Conservation (phyloP, 257 asterid species). For the Solanum sejunctum region DNA sequence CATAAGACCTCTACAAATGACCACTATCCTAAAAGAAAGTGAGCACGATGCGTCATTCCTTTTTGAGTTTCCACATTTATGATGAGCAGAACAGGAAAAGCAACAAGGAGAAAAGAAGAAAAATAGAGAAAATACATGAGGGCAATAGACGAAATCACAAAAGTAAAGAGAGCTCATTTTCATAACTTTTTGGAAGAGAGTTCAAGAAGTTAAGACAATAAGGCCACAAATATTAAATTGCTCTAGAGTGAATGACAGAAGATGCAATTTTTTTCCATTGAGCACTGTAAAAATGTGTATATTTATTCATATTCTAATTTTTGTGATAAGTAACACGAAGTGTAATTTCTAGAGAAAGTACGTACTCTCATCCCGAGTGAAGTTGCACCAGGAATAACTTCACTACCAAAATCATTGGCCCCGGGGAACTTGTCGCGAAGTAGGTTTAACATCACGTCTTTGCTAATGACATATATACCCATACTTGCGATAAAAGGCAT, state of each 20-base stretch:
- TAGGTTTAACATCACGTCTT: conserved; percentile 76
- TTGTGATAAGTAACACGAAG: background rate
- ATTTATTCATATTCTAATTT: background rate
- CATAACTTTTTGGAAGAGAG: background rate
- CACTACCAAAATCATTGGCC: conserved; percentile 98
- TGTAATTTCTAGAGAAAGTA: background rate
- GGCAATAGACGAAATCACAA: background rate
- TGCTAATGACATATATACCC: conserved; percentile 95
- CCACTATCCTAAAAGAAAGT: background rate
- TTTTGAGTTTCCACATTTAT: background rate
- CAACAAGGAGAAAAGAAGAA: background rate
- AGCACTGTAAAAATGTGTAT: background rate
- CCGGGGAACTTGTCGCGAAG: conserved; percentile 69
- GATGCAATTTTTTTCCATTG: background rate
- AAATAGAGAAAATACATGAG: background rate
- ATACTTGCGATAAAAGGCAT: conserved; percentile 95
- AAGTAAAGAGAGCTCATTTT: background rate
- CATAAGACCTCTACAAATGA: background rate
- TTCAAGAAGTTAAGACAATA: background rate
- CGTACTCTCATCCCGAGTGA: conserved; percentile 73
- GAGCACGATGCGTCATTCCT: background rate
- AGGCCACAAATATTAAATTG: background rate
- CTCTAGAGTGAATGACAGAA: background rate
- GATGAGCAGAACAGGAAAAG: background rate
- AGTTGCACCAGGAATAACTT: conserved; percentile 97